Base-by-base conservation (phyloP, 805 yeast species). In the Candida bentonensis region DNA sequence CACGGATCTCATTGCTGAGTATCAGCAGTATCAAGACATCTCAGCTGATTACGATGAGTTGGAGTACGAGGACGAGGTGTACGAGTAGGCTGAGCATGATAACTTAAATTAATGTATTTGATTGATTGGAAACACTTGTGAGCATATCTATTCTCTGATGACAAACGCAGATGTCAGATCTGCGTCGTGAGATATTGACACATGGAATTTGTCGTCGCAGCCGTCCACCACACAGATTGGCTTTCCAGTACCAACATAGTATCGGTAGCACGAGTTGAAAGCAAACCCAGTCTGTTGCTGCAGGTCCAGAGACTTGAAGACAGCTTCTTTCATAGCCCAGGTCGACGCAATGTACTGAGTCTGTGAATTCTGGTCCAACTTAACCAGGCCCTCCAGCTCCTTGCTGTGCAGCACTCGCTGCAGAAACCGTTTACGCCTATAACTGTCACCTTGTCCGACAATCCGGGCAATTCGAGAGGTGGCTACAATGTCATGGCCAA, bases 11-110 rank as follows among this genome's bases (percentile, higher is more conserved):
- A 87, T 86, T 46, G 76, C 79, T 59, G 96, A 87, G 66, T 79
- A 87, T 62, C 92, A 84, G 68, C 95, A 87, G 68, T 84, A 86
- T 69, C 95, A 86, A 72, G 89, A 81, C 53, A 84, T 81, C 44
- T 74, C 78, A 47, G 70, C 74, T 46, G 88, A 78, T 52, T n/a
- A n/a, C n/a, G 83, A 80, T 56, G 82, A 76, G 51, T 63, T 76
- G 55, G 88, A 78, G 39, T 78, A 74, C 58, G 82, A 73, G 44
- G 79, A 75, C 54, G 85, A 78, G 53, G 42, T 23, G 40, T 23
- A 39, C 7, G 27, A 7, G 27, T 25, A 25, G 27, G 13, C 27
- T 13, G 7, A 25, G 27, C 27, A 7, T 9, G 13, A n/a, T n/a
- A n/a, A n/a, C n/a, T n/a, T n/a, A n/a, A n/a, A n/a, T n/a, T n/a